A percentile compares a stretch with the other conserved stretches of the same genome.
These are phyloP conservation scores for Moesziomyces globuligerus DNA, from an alignment of 1,284 basidiomycete genomes.

Conservation along the genomic window DNA sequence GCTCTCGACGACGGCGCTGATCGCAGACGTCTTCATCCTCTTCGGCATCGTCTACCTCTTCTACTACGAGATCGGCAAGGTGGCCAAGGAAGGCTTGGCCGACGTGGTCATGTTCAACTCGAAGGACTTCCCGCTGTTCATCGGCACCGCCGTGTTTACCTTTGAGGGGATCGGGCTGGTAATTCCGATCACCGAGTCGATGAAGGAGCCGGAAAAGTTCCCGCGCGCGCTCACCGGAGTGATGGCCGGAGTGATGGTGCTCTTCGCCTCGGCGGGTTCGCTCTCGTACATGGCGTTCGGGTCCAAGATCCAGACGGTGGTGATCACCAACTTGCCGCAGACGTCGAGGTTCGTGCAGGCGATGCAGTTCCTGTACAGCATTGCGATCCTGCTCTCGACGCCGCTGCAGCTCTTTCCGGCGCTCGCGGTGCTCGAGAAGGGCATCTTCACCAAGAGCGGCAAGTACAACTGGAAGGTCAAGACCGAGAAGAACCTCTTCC, in stretches of 20 bases:
- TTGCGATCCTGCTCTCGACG: constrained; percentile 92
- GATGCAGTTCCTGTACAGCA: constrained; percentile 71
- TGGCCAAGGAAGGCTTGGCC: constrained; percentile 67
- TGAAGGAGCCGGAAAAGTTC: constrained; percentile 90
- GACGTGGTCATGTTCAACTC: constrained; percentile 88
- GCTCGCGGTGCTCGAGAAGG: constrained; percentile 95
- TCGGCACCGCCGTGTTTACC: constrained; percentile 97
- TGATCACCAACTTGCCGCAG: constrained; percentile 91
- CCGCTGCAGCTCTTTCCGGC: constrained; percentile 94
- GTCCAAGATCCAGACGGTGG: constrained; percentile 86
- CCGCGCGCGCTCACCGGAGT: constrained; percentile 87
- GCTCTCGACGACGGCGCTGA: constrained; percentile 87
- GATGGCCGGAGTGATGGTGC: constrained; percentile 80
- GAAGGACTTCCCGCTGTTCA: constrained; percentile 87
- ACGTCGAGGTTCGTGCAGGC: constrained; percentile 88
- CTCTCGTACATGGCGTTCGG: constrained; percentile 91
- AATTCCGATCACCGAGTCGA: constrained; percentile 95
- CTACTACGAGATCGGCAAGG: constrained; percentile 60
- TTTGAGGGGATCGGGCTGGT: constrained; percentile 98
- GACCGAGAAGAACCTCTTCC: constrained; percentile 91
- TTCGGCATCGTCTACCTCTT: constrained; percentile 74
- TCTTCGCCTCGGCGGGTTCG: constrained; percentile 90
- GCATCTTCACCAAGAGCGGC: constrained; percentile 82
- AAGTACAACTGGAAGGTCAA: constrained; percentile 77
- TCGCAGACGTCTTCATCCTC: constrained; percentile 95